These are phyloP conservation scores for Cicer yamashitae DNA, from an alignment of 306 rosid species.

Conservation along the genomic window DNA sequence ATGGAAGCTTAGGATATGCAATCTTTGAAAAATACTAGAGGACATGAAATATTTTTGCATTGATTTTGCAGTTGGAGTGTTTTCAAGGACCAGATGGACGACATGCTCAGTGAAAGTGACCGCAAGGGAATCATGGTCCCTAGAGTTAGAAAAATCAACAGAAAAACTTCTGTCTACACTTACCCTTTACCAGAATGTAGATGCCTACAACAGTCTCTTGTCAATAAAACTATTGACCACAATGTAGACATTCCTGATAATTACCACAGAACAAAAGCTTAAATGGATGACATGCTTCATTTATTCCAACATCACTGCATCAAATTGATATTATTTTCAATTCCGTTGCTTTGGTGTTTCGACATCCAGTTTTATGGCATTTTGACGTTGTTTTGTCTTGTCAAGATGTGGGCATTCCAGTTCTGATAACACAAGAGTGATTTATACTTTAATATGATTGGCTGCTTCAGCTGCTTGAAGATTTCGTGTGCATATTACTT, in stretches of 20 bases:
- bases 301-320: conserved; percentile 34
- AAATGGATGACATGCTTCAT: conserved; percentile 40
- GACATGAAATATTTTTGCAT: conserved; percentile 35
- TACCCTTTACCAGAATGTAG: conserved; percentile 96
- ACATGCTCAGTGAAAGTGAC: conserved; percentile 85
- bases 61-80: conserved; percentile 76
- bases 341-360: conserved; percentile 40
- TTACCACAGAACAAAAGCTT: conserved; percentile 40
- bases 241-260: conserved; percentile 41
- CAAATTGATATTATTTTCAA: conserved; percentile 4
- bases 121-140: conserved; percentile 92
- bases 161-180: conserved; percentile 90
- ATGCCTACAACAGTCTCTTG: conserved; percentile 70
- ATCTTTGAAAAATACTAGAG: conserved; percentile 36
- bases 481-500: conserved; percentile 48
- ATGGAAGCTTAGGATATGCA: conserved; percentile 22
- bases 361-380: conserved; percentile 39
- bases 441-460: conserved; percentile 34
- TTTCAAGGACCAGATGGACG: conserved; percentile 86
- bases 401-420: conserved; percentile 47
- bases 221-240: conserved; percentile 44
- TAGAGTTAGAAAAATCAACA: conserved; percentile 79
- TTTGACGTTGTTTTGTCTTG: conserved; percentile 41
- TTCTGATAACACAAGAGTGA: conserved; percentile 41
- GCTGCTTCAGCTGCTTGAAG: conserved; percentile 36